Percentiles rank a stretch among this genome's conserved stretches.
Evolutionary conservation across 192 early-diverging fungal genomes (phyloP).

Genomic region (Radiomyces spectabilis): DNA sequence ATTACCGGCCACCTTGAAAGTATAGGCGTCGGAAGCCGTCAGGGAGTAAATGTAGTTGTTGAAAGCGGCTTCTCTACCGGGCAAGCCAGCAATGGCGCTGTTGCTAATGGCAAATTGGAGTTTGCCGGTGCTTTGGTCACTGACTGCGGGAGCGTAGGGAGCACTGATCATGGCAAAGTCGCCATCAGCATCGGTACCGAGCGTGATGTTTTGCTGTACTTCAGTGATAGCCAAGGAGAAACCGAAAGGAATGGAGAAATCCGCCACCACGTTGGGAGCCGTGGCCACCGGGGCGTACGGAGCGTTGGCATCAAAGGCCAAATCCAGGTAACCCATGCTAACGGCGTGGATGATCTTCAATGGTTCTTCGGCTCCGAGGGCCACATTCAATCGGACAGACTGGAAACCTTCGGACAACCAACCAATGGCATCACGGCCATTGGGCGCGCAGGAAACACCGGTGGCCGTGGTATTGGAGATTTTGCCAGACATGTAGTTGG

Average conservation of each 20-base stretch:
- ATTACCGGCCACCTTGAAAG: slow-evolving; percentile 37
- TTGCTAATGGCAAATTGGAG: slow-evolving; percentile 41
- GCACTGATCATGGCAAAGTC: slow-evolving; percentile 28
- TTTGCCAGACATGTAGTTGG: slow-evolving; percentile 40
- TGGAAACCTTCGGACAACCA: slow-evolving; percentile 46
- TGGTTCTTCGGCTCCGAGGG: slow-evolving; percentile 28
- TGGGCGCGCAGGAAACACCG: slow-evolving; percentile 44
- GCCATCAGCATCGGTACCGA: slow-evolving; percentile 16
- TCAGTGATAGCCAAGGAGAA: slow-evolving; percentile 48
- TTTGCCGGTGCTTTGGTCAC: slow-evolving; percentile 30
- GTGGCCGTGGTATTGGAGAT: slow-evolving; percentile 35
- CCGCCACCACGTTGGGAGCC: slow-evolving; percentile 36
- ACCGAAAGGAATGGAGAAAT: slow-evolving; percentile 51
- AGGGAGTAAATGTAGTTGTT: slow-evolving; percentile 42
- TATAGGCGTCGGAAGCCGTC: slow-evolving; percentile 28
- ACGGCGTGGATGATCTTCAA: slow-evolving; percentile 46
- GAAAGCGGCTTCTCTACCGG: slow-evolving; percentile 37
- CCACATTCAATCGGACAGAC: slow-evolving; percentile 40
- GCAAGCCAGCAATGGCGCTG: slow-evolving; percentile 34
- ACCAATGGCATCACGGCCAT: slow-evolving; percentile 35
- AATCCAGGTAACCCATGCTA: slow-evolving; percentile 40
- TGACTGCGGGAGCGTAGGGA: slow-evolving; percentile 28
- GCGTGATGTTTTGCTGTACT: slow-evolving; percentile 44
- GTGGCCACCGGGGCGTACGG: slow-evolving; percentile 42
- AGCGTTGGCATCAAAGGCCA: slow-evolving; percentile 36